A percentile compares a stretch with the other conserved stretches of the same genome.
Conservation (phyloP, 2,329 filamentous ascomycete species). For the Xylariaceae sp. region DNA sequence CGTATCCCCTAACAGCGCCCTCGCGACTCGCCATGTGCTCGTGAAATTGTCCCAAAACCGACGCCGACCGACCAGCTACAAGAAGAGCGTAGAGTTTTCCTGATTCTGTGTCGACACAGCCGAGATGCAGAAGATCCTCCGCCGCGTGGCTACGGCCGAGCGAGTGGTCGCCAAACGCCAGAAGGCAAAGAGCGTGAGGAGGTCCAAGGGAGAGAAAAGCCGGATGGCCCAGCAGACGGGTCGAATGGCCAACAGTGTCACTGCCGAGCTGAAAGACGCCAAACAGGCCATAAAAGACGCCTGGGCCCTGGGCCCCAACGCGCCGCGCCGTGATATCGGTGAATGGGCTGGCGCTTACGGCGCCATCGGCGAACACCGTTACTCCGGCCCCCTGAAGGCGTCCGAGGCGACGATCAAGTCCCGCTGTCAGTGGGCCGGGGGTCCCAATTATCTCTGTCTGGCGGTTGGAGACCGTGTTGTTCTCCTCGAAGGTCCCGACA, state of each 20-base stretch:
- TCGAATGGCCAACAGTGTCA: slow-evolving; percentile 28
- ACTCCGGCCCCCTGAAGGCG: slow-evolving; percentile 20
- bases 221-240: slow-evolving; percentile 12
- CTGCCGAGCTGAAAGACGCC: slow-evolving; percentile 38
- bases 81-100: not conserved
- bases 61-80: not conserved
- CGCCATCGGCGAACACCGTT: slow-evolving; percentile 39
- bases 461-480: slow-evolving; percentile 73
- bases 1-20: too few species aligned
- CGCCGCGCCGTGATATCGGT: slow-evolving; percentile 70
- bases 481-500: slow-evolving; percentile 69
- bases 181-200: slow-evolving; percentile 25
- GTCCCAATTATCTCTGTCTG: slow-evolving; percentile 54
- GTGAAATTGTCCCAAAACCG: not conserved
- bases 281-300: slow-evolving; percentile 62
- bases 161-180: slow-evolving; percentile 30
- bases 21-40: slow-evolving; percentile 9
- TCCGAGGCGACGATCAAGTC: slow-evolving; percentile 31
- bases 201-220: slow-evolving; percentile 23
- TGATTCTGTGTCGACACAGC: not conserved
- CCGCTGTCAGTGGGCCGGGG: slow-evolving; percentile 48
- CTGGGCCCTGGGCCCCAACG: slow-evolving; percentile 71
- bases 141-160: slow-evolving; percentile 34
- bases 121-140: slow-evolving; percentile 32
- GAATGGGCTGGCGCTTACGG: slow-evolving; percentile 53